phyloP scores from a whole-genome alignment of 345 rosid species.

The Atalantia buxifolia region DNA sequence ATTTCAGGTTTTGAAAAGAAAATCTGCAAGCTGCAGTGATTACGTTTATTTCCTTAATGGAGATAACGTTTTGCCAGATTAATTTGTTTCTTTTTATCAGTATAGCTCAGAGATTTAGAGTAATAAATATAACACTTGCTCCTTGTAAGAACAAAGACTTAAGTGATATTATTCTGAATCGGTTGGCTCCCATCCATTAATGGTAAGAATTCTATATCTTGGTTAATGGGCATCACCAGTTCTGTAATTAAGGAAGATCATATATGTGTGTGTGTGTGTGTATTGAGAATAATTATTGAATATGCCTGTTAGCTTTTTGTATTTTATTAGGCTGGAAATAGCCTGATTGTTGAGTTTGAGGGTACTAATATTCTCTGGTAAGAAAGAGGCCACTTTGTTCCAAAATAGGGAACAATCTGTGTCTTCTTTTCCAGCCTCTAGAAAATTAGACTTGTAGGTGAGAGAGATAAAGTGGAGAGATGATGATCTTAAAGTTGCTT shows the following conservation, averaged over 20 bases:
- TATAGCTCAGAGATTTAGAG: background rate
- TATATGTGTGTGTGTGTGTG: background rate
- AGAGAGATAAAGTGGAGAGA: background rate
- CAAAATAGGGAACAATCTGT: background rate
- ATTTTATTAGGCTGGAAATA: background rate
- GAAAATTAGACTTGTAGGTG: background rate
- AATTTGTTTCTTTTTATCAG: background rate
- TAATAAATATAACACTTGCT: background rate
- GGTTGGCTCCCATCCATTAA: background rate
- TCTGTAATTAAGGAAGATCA: background rate
- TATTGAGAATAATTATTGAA: background rate
- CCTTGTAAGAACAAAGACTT: background rate
- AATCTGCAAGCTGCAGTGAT: background rate
- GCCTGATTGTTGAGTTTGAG: background rate
- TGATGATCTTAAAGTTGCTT: background rate
- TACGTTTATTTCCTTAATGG: background rate
- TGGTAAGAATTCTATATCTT: background rate
- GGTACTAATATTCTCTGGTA: background rate
- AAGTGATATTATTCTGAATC: background rate
- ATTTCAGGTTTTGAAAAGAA: slow-evolving; percentile 1
- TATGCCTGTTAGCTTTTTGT: background rate
- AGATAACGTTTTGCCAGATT: background rate
- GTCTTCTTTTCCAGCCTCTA: background rate
- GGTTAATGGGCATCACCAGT: background rate
- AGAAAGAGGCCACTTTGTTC: background rate